phyloP scores from a whole-genome alignment of 208 protist species.

The Chromosphaera perkinsii region DNA sequence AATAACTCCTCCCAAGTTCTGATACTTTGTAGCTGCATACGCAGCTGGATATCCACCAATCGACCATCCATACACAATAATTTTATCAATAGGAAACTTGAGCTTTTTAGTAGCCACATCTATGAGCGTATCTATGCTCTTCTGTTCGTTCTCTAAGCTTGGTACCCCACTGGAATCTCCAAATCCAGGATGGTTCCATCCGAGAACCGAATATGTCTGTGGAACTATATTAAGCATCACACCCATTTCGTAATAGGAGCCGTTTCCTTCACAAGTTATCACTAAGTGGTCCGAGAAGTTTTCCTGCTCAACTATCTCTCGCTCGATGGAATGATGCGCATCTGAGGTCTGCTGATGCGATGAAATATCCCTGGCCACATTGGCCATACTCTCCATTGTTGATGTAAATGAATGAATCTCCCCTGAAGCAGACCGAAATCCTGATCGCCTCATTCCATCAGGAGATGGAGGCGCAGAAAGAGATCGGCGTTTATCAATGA shows the following conservation, averaged over 20 bases:
- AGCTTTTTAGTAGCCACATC: constrained; percentile 8
- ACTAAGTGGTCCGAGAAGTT: neutral
- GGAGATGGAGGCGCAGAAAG: neutral
- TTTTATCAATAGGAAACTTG: constrained; percentile 1
- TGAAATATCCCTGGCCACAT: neutral
- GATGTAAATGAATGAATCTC: neutral
- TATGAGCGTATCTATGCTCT: constrained; percentile 10
- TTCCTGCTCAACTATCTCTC: neutral
- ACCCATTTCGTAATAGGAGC: constrained; percentile 34
- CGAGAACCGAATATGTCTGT: constrained; percentile 11
- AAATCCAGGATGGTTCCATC: constrained; percentile 28
- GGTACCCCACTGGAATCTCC: constrained; percentile 7
- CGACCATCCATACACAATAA: constrained; percentile 28
- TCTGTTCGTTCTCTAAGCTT: neutral
- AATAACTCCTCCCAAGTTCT: constrained; percentile 8
- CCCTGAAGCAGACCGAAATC: no score
- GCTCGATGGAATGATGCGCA: neutral
- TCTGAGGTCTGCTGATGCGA: neutral
- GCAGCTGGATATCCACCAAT: constrained; percentile 27
- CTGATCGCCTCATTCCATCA: neutral
- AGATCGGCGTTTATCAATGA: neutral
- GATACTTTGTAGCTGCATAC: constrained; percentile 5
- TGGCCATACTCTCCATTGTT: constrained; percentile 7
- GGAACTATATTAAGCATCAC: neutral
- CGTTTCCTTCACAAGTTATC: constrained; percentile 33